Conservation (phyloP, 2,329 filamentous ascomycete genomes). For the Coniochaeta prunicola region DNA sequence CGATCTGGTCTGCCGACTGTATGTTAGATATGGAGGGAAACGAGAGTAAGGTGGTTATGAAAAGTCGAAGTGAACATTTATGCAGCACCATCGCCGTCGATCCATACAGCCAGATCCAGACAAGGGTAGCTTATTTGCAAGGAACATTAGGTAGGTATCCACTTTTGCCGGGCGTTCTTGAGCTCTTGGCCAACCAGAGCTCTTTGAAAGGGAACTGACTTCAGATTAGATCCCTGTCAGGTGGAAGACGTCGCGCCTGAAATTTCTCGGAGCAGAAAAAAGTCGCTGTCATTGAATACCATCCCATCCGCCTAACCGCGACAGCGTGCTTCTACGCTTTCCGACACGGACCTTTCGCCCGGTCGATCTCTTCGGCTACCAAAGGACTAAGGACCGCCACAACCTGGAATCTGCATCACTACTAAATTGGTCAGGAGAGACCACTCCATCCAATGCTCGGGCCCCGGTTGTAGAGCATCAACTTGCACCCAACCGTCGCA, state of each 20-base stretch:
- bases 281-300: slow-evolving; percentile 1
- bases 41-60: not conserved
- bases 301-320: not conserved
- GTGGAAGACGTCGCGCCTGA: not conserved
- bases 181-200: not conserved
- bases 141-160: not conserved
- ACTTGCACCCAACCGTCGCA: slow-evolving; percentile 1
- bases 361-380: not conserved
- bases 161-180: not conserved
- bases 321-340: not conserved
- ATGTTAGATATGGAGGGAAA: not conserved
- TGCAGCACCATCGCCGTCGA: not conserved
- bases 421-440: not conserved
- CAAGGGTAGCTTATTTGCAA: no score
- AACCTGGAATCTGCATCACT: not conserved
- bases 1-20: not conserved
- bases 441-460: slow-evolving; percentile 1
- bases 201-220: not conserved
- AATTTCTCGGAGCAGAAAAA: slow-evolving; percentile 6
- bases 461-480: slow-evolving; percentile 4
- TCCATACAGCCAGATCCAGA: not conserved
- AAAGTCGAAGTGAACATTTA: not conserved
- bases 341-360: not conserved
- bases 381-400: not conserved
- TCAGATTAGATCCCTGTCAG: not conserved